These are phyloP conservation scores for Trichoderma simmonsii DNA, from an alignment of 2,329 filamentous ascomycete genomes.

Conservation along the genomic window DNA sequence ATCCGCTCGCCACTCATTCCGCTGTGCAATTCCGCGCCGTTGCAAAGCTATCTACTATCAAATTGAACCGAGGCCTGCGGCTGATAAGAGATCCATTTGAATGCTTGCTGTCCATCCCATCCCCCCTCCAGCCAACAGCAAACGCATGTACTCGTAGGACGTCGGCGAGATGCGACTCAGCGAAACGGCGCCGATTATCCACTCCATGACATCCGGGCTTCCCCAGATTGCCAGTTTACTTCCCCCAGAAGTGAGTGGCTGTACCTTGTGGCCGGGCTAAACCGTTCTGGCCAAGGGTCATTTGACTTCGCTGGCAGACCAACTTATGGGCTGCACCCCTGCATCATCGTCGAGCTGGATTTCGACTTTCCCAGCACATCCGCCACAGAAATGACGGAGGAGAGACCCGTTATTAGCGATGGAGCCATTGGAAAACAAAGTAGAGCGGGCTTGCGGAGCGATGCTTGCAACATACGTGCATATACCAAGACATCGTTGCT, in stretches of 20 bases:
- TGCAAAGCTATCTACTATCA: background rate
- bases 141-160: background rate
- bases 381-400: background rate
- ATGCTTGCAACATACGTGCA: background rate
- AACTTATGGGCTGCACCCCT: background rate
- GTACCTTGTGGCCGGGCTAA: background rate
- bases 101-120: background rate
- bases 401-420: background rate
- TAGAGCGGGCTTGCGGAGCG: background rate
- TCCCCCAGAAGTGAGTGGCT: background rate
- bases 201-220: background rate
- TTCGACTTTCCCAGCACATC: background rate
- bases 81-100: conserved; percentile 1
- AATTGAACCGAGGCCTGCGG: background rate
- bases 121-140: background rate
- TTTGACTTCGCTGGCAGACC: conserved; percentile 2
- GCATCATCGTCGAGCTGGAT: background rate
- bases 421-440: background rate
- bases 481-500: background rate
- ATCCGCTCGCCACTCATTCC: background rate
- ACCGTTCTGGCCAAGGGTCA: background rate
- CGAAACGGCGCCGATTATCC: background rate
- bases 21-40: background rate
- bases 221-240: background rate
- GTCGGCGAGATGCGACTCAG: conserved; percentile 7